phyloP scores from a whole-genome alignment of 2,329 filamentous ascomycete genomes.

The Teratosphaeria destructans region DNA sequence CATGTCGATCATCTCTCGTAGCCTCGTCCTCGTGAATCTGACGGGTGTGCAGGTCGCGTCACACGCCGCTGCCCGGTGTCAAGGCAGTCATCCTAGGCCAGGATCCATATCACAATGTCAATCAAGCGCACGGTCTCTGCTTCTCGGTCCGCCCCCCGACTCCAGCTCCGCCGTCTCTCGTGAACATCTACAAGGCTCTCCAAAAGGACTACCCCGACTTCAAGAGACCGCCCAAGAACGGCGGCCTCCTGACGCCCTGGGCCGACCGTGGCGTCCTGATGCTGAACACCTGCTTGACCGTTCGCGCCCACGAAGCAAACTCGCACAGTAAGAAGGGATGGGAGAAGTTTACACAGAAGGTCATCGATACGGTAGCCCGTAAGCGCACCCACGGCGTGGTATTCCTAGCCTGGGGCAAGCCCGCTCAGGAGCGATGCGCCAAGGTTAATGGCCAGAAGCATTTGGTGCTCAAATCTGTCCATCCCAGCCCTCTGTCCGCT shows the following conservation, averaged over 20 bases:
- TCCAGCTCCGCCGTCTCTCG: slow-evolving; percentile 74
- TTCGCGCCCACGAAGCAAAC: slow-evolving; percentile 79
- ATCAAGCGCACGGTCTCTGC: slow-evolving; percentile 91
- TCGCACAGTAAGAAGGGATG: slow-evolving; percentile 79
- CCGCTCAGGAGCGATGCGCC: slow-evolving; percentile 67
- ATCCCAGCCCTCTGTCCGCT: slow-evolving; percentile 89
- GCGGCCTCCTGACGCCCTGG: slow-evolving; percentile 83
- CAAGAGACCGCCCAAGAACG: slow-evolving; percentile 60
- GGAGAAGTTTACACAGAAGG: slow-evolving; percentile 85
- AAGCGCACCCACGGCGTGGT: slow-evolving; percentile 73
- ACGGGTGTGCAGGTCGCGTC: slow-evolving; percentile 60
- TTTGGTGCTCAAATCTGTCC: slow-evolving; percentile 73
- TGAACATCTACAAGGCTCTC: slow-evolving; percentile 86
- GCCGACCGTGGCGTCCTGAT: slow-evolving; percentile 85
- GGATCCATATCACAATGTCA: slow-evolving; percentile 91
- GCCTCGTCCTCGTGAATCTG: slow-evolving; percentile 29
- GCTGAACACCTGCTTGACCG: slow-evolving; percentile 90
- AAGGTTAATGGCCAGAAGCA: slow-evolving; percentile 65
- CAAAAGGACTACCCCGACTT: slow-evolving; percentile 80
- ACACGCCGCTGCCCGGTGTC: slow-evolving; percentile 78
- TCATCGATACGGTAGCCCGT: slow-evolving; percentile 77
- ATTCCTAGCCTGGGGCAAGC: slow-evolving; percentile 86
- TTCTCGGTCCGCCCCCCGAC: slow-evolving; percentile 92
- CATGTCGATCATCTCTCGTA: background rate
- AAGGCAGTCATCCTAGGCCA: slow-evolving; percentile 92